Conservation (phyloP, 192 early-diverging fungal genomes). For the Coemansia sp. region DNA sequence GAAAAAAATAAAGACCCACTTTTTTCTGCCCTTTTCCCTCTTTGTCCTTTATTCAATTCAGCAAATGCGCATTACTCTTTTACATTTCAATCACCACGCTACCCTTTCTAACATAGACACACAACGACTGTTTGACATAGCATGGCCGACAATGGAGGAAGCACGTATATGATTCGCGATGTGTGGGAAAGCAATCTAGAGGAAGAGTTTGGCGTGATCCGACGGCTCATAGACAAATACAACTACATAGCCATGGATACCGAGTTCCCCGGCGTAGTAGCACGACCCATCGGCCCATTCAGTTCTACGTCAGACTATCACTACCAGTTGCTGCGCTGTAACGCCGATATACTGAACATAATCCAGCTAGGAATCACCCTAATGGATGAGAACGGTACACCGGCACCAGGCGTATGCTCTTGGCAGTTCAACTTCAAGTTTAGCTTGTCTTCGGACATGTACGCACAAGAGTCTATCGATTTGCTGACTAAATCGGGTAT, state of each 20-base stretch:
- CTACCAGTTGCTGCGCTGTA: constrained; percentile 96
- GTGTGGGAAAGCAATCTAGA: constrained; percentile 97
- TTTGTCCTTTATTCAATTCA: neutral
- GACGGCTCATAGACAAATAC: constrained; percentile 87
- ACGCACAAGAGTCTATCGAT: constrained; percentile 98
- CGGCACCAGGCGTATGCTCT: constrained; percentile 76
- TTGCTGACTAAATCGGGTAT: constrained; percentile 96
- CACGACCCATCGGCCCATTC: constrained; percentile 97
- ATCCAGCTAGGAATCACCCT: constrained; percentile 98
- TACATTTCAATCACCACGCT: neutral
- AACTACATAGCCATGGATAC: constrained; percentile 99
- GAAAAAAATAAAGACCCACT: neutral
- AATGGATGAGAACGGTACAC: constrained; percentile 83
- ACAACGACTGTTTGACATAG: neutral
- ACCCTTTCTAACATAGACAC: neutral
- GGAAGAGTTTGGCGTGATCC: constrained; percentile 85
- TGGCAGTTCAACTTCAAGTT: constrained; percentile 99
- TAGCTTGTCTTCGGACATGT: constrained; percentile 95
- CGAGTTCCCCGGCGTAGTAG: constrained; percentile 99
- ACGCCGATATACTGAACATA: constrained; percentile 96
- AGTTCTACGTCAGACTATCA: constrained; percentile 96
- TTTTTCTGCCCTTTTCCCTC: no score
- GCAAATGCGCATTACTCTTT: neutral
- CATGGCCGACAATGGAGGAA: neutral
- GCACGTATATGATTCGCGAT: constrained; percentile 66